These are phyloP conservation scores for Parietichytrium sp. DNA, from an alignment of 108 stramenopile genomes.

Conservation along the genomic window DNA sequence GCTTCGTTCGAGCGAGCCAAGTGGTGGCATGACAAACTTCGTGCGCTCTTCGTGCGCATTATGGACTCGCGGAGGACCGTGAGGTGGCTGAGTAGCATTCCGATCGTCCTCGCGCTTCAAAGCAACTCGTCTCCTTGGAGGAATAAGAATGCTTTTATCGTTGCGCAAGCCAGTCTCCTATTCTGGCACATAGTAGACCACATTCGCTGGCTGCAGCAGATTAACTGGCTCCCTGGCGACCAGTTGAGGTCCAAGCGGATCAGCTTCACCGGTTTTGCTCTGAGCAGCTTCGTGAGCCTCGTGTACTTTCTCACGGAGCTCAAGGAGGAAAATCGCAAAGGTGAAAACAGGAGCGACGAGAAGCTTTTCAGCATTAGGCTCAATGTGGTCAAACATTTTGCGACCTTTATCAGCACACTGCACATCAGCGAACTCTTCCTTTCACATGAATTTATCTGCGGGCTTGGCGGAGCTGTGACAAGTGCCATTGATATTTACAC, in stretches of 20 bases:
- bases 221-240: conserved; percentile 4
- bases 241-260: conserved; percentile 24
- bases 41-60: conserved; percentile 21
- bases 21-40: not conserved
- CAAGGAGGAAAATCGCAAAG: not conserved
- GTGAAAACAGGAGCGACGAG: not conserved
- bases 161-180: not conserved
- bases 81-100: not conserved
- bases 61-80: conserved; percentile 33
- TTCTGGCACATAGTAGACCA: conserved; percentile 27
- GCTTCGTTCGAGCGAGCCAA: not conserved
- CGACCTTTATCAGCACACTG: conserved; percentile 14
- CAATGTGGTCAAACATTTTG: conserved; percentile 13
- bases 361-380: not conserved
- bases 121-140: conserved; percentile 2
- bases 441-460: not conserved
- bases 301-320: not conserved
- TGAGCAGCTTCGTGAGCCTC: not conserved
- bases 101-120: not conserved
- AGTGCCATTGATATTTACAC: conserved; percentile 23
- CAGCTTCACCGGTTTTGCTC: not conserved
- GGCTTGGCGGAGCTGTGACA: not conserved
- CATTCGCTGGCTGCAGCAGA: conserved; percentile 38
- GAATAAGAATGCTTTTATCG: not conserved
- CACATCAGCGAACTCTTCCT: conserved; percentile 35